phyloP scores from a whole-genome alignment of 352 stramenopile species.

The Phytophthora aleatoria region DNA sequence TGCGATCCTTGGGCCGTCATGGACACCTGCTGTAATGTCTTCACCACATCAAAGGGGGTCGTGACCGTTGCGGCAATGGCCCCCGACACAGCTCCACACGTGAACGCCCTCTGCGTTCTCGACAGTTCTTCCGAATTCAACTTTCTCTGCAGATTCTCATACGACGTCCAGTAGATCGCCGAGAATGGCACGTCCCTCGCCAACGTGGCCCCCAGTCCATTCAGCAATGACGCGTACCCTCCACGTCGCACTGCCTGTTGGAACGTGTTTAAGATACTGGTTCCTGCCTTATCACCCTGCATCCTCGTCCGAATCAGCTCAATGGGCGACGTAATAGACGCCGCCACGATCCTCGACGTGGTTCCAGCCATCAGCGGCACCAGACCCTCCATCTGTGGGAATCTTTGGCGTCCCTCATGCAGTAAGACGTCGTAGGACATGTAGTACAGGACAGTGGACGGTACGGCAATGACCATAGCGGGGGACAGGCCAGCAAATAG shows the following conservation, averaged over 20 bases:
- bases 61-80: conserved; percentile 90
- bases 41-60: conserved; percentile 96
- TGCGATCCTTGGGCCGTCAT: conserved; percentile 41
- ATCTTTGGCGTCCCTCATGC: conserved; percentile 43
- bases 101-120: conserved; percentile 78
- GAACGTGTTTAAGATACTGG: conserved; percentile 52
- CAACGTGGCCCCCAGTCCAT: conserved; percentile 90
- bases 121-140: conserved; percentile 37
- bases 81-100: conserved; percentile 85
- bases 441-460: conserved; percentile 96
- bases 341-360: conserved; percentile 69
- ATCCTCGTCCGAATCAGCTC: conserved; percentile 91
- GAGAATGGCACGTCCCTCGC: conserved; percentile 95
- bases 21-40: conserved; percentile 90
- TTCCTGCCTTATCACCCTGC: conserved; percentile 48
- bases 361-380: conserved; percentile 75
- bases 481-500: conserved; percentile 91
- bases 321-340: conserved; percentile 85
- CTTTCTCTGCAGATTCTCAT: conserved; percentile 78
- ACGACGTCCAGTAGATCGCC: conserved; percentile 94
- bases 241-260: conserved; percentile 57
- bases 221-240: conserved; percentile 84
- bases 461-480: conserved; percentile 93
- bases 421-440: conserved; percentile 92
- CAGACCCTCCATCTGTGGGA: conserved; percentile 41